These are phyloP conservation scores for Adansonia gregorii DNA, from an alignment of 441 rosid genomes.

Conservation along the genomic window DNA sequence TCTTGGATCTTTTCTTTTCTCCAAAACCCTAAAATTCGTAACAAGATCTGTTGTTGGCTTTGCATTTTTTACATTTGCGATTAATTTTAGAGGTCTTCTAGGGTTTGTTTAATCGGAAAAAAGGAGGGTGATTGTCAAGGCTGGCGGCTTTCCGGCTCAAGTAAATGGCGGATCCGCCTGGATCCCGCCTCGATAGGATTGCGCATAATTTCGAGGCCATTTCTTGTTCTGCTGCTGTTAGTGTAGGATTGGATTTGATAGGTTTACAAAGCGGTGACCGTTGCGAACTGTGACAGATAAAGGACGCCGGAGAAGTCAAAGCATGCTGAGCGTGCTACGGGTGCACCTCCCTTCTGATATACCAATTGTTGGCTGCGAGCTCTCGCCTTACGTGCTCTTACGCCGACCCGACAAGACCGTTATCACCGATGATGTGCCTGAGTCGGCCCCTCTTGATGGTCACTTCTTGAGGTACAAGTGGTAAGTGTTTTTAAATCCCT, in stretches of 20 bases:
- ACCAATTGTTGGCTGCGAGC: constrained; percentile 98
- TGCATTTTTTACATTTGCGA: not conserved
- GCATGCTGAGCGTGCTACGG: constrained; percentile 99
- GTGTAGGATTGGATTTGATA: constrained; percentile 33
- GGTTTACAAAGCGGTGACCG: constrained; percentile 40
- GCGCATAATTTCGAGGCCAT: constrained; percentile 18
- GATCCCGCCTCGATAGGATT: constrained; percentile 47
- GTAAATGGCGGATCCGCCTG: constrained; percentile 95
- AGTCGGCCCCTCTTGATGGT: constrained; percentile 84
- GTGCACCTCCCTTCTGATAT: constrained; percentile 97
- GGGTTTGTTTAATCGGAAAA: constrained; percentile 43
- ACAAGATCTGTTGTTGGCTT: constrained; percentile 13
- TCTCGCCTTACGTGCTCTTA: constrained; percentile 88
- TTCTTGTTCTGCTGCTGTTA: constrained; percentile 15
- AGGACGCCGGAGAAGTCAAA: constrained; percentile 38
- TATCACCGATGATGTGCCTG: constrained; percentile 83
- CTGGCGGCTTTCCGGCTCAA: constrained; percentile 58
- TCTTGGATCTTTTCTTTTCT: constrained; percentile 18
- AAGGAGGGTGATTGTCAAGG: constrained; percentile 38
- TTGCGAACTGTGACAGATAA: constrained; percentile 37
- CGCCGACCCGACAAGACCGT: constrained; percentile 75
- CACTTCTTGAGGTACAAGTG: constrained; percentile 92
- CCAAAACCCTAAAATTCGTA: not conserved
- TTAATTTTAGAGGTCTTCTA: constrained; percentile 26
- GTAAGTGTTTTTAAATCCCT: constrained; percentile 42